A percentile compares a stretch with the other conserved stretches of the same genome.
phyloP scores from a whole-genome alignment of 78 protist species.

The Dictyostelium capitatum region DNA sequence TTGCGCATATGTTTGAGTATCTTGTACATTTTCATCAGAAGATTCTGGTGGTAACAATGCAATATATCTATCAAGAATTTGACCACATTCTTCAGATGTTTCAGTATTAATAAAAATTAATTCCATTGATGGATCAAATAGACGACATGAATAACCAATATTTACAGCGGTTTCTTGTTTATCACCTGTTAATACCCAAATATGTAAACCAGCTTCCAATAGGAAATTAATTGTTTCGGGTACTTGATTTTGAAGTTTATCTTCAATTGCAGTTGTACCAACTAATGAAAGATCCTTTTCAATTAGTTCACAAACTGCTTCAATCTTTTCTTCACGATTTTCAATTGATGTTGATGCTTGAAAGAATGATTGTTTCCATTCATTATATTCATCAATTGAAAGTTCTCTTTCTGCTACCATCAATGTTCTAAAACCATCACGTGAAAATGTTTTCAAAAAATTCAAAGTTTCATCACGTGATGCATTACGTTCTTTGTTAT shows the following conservation, averaged over 20 bases:
- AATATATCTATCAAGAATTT: constrained; percentile 70
- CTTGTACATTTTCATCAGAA: not conserved
- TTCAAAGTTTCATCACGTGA: constrained; percentile 43
- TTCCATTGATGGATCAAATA: constrained; percentile 73
- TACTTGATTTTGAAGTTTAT: constrained; percentile 91
- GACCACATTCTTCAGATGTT: constrained; percentile 74
- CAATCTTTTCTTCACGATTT: constrained; percentile 79
- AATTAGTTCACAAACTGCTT: constrained; percentile 75
- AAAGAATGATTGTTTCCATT: constrained; percentile 61
- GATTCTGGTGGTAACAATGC: constrained; percentile 72
- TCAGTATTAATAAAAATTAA: constrained; percentile 77
- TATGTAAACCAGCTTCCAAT: constrained; percentile 86
- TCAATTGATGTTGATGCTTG: constrained; percentile 70
- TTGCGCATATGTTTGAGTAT: constrained; percentile 8
- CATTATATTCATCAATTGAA: constrained; percentile 30
- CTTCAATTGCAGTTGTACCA: constrained; percentile 95
- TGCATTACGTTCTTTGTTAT: constrained; percentile 17
- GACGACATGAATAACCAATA: constrained; percentile 85
- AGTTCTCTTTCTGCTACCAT: constrained; percentile 74
- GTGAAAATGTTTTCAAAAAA: constrained; percentile 53
- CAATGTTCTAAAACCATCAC: constrained; percentile 68
- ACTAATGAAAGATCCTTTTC: constrained; percentile 86
- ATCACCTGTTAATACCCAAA: constrained; percentile 96
- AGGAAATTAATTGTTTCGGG: constrained; percentile 87
- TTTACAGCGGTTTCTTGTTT: constrained; percentile 95